Evolutionary conservation across 345 rosid genomes (phyloP).

Genomic region (Boechera divaricarpa): DNA sequence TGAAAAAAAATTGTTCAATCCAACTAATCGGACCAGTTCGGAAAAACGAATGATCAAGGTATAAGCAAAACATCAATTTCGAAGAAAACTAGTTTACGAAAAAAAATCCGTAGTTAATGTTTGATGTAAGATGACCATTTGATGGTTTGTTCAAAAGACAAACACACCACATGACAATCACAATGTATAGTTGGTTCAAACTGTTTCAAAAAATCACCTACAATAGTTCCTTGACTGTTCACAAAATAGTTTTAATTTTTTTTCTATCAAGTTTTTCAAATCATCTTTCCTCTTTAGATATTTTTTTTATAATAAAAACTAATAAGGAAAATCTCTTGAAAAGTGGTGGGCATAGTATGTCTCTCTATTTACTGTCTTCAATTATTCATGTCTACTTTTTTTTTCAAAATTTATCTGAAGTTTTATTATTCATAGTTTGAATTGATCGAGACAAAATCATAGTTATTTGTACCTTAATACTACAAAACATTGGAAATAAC

Average conservation of each 20-base stretch:
- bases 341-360: constrained; percentile 42
- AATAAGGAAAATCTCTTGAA: constrained; percentile 25
- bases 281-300: constrained; percentile 27
- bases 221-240: constrained; percentile 32
- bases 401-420: constrained; percentile 6
- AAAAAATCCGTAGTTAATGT: not conserved
- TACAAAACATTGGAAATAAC: not conserved
- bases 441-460: constrained; percentile 8
- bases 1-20: too few relatives aligned
- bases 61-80: not conserved
- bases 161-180: constrained; percentile 25
- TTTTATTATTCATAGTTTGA: constrained; percentile 31
- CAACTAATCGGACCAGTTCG: not conserved
- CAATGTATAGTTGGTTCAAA: constrained; percentile 14
- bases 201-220: constrained; percentile 9
- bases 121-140: constrained; percentile 5
- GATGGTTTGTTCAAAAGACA: constrained; percentile 22
- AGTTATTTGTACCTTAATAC: constrained; percentile 2
- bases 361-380: constrained; percentile 41
- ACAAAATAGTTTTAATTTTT: constrained; percentile 17
- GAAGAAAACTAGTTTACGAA: not conserved
- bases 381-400: constrained; percentile 31
- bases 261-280: not conserved
- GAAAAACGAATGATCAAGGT: not conserved
- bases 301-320: not conserved